Conservation (phyloP, 1,139 yeast species). For the Blastobotrys elegans region DNA sequence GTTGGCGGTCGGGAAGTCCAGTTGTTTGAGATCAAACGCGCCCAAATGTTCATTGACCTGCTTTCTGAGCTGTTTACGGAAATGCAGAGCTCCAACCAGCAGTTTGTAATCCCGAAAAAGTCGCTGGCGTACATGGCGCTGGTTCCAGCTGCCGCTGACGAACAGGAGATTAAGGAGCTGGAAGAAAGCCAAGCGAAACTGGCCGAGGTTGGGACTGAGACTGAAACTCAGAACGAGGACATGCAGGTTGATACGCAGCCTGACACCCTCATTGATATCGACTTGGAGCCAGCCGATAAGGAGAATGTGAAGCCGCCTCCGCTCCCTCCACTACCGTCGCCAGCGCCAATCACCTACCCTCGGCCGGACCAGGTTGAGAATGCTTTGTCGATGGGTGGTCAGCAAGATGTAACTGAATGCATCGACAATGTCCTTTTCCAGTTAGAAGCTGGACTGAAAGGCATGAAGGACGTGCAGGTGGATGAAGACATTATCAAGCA, state of each 20-base stretch:
- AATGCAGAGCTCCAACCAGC: constrained; percentile 56
- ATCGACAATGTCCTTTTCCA: constrained; percentile 93
- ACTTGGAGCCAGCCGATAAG: not conserved
- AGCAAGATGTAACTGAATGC: constrained; percentile 97
- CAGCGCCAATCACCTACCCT: constrained; percentile 15
- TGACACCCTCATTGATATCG: not conserved
- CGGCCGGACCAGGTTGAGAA: constrained; percentile 22
- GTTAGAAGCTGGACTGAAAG: constrained; percentile 82
- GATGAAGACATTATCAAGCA: constrained; percentile 79
- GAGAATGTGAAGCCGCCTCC: constrained; percentile 8
- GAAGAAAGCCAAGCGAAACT: not conserved
- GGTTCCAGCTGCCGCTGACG: constrained; percentile 35
- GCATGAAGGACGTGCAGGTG: constrained; percentile 56
- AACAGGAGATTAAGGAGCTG: constrained; percentile 11
- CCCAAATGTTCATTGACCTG: constrained; percentile 74
- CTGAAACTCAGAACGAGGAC: not conserved
- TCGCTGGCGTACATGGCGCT: constrained; percentile 87
- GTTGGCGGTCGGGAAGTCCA: constrained; percentile 86
- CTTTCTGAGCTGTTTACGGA: constrained; percentile 63
- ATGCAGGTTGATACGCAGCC: not conserved
- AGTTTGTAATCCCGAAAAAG: constrained; percentile 75
- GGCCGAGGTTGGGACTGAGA: not conserved
- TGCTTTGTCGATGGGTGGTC: constrained; percentile 59
- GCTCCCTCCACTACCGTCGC: constrained; percentile 10
- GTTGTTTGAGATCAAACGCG: constrained; percentile 64